Conservation (phyloP, 1,284 basidiomycete genomes). For the Ustilago hordei region DNA sequence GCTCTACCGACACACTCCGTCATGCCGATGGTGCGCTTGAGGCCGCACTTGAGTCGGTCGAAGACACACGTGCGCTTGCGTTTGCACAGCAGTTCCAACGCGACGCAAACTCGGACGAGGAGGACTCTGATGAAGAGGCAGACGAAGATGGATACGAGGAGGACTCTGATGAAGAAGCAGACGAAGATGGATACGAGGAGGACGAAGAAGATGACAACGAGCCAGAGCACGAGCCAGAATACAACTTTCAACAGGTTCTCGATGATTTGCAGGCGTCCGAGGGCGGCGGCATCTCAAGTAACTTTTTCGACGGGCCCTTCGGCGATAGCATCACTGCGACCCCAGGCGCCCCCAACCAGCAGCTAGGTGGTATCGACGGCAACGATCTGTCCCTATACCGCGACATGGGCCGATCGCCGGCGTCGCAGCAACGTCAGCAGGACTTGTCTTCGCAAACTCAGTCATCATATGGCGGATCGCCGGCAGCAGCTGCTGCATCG, state of each 20-base stretch:
- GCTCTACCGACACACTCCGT: slow-evolving; percentile 55
- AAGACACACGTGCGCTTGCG: slow-evolving; percentile 42
- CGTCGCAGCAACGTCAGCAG: not conserved
- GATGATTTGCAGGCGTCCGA: slow-evolving; percentile 36
- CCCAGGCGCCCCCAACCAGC: slow-evolving; percentile 18
- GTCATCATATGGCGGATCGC: slow-evolving; percentile 4
- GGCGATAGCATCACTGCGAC: slow-evolving; percentile 17
- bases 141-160: slow-evolving; percentile 42
- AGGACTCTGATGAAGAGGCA: slow-evolving; percentile 38
- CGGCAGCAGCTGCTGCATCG: slow-evolving; percentile 15
- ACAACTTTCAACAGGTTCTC: slow-evolving; percentile 38
- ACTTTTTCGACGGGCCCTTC: slow-evolving; percentile 50
- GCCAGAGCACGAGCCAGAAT: slow-evolving; percentile 37
- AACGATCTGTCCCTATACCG: slow-evolving; percentile 39
- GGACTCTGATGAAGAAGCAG: slow-evolving; percentile 39
- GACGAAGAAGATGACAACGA: slow-evolving; percentile 49
- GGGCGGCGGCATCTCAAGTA: slow-evolving; percentile 16
- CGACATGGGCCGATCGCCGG: slow-evolving; percentile 20
- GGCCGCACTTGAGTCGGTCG: slow-evolving; percentile 42
- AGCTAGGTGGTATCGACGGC: slow-evolving; percentile 11
- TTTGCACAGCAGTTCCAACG: slow-evolving; percentile 52
- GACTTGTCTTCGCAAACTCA: not conserved
- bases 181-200: slow-evolving; percentile 49
- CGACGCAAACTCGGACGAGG: slow-evolving; percentile 41
- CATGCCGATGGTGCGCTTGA: slow-evolving; percentile 37